Base-by-base conservation (phyloP, 2,329 filamentous ascomycete genomes). In the Pseudogymnoascus sp. region DNA sequence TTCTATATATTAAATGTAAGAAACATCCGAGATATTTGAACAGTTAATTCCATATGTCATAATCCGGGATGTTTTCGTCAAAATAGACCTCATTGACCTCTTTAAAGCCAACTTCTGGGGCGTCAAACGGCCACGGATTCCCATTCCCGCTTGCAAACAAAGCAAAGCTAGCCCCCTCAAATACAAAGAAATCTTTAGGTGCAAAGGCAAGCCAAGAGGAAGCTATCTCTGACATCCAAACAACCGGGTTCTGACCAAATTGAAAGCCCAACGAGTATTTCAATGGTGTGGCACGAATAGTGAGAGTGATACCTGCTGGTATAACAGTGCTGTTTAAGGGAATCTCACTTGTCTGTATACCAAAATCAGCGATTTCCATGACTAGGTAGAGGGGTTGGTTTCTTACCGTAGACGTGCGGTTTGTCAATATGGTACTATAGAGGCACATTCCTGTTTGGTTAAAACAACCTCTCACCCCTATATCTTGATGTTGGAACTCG, bases 101-200 rank as follows among this genome's bases (percentile, higher is more conserved):
- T 14, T 64, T 40, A 40, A 68, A 68, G 1, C 67, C 65, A 19
- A 68, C 67, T 19, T 40, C 60, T 13, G 63, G 65, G 0, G 59
- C 67, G 21, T 66, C 59, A 16, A 59, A 63, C 10, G 64, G 67
- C 67, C 67, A 69, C n/a, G 67, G 67, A 19, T 68, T 63, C 7
- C 67, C 67, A 64, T 64, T 65, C 16, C 67, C 67, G 37, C 65
- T 69, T 29, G 65, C 67, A 56, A 68, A 69, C 11, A 68, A 21
- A 13, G 64, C 67, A 61, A 67, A 68, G 13, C 60, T 63, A 8
- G 65, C 65, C 4, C 67, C 67, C 19, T 62, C 63, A 59, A 68
- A 69, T 1, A 69, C 65, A 50, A 68, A 67, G 21, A 62, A 68
- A 11, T 62, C 61, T 6, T 63, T 42, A 3, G 67, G 67, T 6